Evolutionary conservation across 1,284 basidiomycete species (phyloP).

Genomic region (Apiotrichum gracile): DNA sequence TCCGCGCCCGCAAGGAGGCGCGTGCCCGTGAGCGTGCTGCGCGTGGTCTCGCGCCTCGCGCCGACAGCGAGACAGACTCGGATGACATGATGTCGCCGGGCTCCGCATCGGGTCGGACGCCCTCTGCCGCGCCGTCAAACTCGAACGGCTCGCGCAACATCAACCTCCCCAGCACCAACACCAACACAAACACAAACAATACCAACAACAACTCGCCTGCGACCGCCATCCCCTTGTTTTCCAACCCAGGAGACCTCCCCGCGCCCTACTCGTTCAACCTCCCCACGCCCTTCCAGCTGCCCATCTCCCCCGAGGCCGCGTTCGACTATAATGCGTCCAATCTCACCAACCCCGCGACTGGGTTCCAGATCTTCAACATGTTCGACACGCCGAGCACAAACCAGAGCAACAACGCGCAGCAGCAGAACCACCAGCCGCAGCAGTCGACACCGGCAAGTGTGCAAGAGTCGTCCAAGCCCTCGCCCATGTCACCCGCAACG

Average conservation of each 20-base stretch:
- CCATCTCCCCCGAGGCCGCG: conserved; percentile 28
- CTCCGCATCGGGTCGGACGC: no score
- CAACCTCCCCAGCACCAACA: not conserved
- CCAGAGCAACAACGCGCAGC: not conserved
- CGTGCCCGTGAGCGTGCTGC: conserved; percentile 35
- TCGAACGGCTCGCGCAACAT: not conserved
- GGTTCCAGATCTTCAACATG: conserved; percentile 15
- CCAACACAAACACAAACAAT: conserved; percentile 4
- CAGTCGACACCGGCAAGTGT: not conserved
- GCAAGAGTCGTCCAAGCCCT: conserved; percentile 6
- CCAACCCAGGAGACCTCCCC: conserved; percentile 18
- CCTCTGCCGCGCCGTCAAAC: not conserved
- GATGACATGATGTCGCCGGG: no score
- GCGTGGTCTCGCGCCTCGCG: conserved; percentile 29
- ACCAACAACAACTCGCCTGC: not conserved
- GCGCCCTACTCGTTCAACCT: conserved; percentile 37
- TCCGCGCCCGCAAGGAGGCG: conserved; percentile 45
- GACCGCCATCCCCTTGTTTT: conserved; percentile 14
- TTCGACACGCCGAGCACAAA: conserved; percentile 4
- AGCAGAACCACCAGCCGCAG: conserved; percentile 4
- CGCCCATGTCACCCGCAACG: conserved; percentile 9
- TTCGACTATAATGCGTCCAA: conserved; percentile 17
- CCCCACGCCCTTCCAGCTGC: conserved; percentile 37
- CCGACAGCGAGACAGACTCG: conserved; percentile 15
- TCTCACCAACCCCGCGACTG: conserved; percentile 1